These are phyloP conservation scores for Aspergillus haitiensis DNA, from an alignment of 495 filamentous ascomycete genomes.

Conservation along the genomic window DNA sequence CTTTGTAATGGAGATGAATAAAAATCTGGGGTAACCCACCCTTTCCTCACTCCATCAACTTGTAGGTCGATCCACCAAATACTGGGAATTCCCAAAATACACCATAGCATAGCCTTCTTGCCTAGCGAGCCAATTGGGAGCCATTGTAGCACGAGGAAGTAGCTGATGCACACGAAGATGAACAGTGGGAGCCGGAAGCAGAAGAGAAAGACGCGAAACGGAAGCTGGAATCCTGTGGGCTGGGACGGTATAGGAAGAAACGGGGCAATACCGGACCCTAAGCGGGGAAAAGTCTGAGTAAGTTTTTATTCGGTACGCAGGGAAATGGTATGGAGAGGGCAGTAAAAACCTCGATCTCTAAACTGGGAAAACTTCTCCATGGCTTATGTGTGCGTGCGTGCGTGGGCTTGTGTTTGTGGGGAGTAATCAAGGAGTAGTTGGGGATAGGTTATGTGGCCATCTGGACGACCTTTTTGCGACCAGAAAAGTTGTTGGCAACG, in stretches of 20 bases:
- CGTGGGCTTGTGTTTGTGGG: background rate
- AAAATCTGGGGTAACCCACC: conserved; percentile 43
- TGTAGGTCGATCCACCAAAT: conserved; percentile 98
- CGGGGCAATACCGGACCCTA: conserved; percentile 93
- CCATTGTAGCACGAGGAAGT: conserved; percentile 82
- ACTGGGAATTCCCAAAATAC: conserved; percentile 78
- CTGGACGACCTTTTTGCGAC: too few species aligned
- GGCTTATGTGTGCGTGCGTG: background rate
- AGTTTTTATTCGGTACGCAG: background rate
- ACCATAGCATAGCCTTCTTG: conserved; percentile 85
- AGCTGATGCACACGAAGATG: conserved; percentile 61
- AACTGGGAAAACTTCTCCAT: conserved; percentile 99
- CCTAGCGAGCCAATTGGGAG: conserved; percentile 76
- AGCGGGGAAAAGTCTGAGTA: conserved; percentile 8
- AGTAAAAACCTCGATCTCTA: conserved; percentile 76
- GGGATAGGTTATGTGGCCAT: too few species aligned
- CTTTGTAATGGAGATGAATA: background rate
- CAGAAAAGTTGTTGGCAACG: too few species aligned
- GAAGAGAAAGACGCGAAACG: conserved; percentile 71
- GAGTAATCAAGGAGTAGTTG: background rate
- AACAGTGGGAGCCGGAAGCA: conserved; percentile 78
- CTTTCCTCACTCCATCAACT: conserved; percentile 91
- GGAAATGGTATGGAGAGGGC: background rate
- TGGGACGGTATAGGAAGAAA: conserved; percentile 78
- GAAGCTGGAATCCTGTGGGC: conserved; percentile 57